These are phyloP conservation scores for Leccinum longicurvipes DNA, from an alignment of 768 basidiomycete genomes.

Conservation along the genomic window DNA sequence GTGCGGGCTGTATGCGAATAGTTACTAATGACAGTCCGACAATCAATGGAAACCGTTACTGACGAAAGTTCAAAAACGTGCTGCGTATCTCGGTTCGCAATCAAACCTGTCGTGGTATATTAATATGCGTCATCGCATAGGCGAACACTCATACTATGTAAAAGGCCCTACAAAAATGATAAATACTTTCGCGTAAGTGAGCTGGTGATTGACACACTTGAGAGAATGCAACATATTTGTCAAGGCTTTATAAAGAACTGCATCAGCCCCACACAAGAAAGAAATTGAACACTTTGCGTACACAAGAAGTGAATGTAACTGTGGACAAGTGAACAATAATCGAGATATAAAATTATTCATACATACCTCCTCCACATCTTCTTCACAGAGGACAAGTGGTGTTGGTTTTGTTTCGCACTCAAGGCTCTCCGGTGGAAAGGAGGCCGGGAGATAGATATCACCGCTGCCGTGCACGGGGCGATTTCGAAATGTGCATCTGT, in stretches of 20 bases:
- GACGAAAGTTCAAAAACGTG: conserved; percentile 28
- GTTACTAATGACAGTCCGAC: conserved; percentile 13
- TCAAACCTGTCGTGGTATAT: conserved; percentile 16
- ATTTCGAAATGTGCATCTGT: conserved; percentile 47
- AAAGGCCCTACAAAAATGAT: conserved; percentile 16
- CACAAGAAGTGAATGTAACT: conserved; percentile 63
- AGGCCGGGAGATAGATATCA: conserved; percentile 47
- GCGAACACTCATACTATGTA: conserved; percentile 15
- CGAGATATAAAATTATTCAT: not conserved
- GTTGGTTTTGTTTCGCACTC: conserved; percentile 13
- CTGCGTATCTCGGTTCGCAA: conserved; percentile 22
- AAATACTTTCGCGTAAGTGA: conserved; percentile 37
- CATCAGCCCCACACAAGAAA: conserved; percentile 33
- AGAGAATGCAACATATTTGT: conserved; percentile 31
- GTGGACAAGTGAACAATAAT: not conserved
- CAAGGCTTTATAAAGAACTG: conserved; percentile 36
- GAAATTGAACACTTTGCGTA: conserved; percentile 28
- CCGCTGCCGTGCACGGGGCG: conserved; percentile 32
- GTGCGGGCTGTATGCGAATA: conserved; percentile 30
- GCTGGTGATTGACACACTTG: conserved; percentile 11
- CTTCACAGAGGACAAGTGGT: conserved; percentile 37
- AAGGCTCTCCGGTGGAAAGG: conserved; percentile 43
- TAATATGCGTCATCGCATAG: not conserved
- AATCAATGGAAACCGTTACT: conserved; percentile 1
- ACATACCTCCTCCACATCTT: conserved; percentile 48